A percentile compares a stretch with the other conserved stretches of the same genome.
phyloP scores from a whole-genome alignment of 2,329 filamentous ascomycete species.

The Fusarium xylarioides region DNA sequence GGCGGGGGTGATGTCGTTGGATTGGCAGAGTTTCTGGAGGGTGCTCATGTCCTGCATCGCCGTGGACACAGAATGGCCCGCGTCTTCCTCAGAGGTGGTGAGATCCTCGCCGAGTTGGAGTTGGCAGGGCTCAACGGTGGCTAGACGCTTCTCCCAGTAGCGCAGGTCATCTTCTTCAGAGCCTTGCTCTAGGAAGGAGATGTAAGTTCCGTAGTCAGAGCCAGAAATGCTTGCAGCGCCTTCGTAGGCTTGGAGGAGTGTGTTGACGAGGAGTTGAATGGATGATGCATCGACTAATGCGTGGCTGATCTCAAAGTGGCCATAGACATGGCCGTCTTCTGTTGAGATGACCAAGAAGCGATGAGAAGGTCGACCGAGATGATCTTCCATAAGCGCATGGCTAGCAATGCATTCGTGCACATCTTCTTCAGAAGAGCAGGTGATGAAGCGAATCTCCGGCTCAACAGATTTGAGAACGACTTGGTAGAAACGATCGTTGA shows the following conservation, averaged over 20 bases:
- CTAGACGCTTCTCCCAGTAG: neutral
- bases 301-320: neutral
- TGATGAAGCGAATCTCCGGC: neutral
- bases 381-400: neutral
- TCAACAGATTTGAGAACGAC: neutral
- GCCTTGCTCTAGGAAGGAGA: neutral
- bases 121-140: neutral
- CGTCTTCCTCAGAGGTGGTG: accelerated
- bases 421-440: neutral
- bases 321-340: neutral
- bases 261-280: neutral
- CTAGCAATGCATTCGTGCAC: neutral
- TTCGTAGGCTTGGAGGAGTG: neutral
- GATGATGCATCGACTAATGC: neutral
- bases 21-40: neutral
- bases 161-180: neutral
- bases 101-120: neutral
- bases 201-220: neutral
- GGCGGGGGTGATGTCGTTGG: neutral
- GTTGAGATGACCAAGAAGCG: neutral
- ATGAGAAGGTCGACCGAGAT: neutral
- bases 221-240: accelerated
- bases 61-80: neutral
- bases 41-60: neutral
- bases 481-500: neutral